These are phyloP conservation scores for Blastobotrys arbuscula DNA, from an alignment of 1,139 yeast species.

Conservation along the genomic window DNA sequence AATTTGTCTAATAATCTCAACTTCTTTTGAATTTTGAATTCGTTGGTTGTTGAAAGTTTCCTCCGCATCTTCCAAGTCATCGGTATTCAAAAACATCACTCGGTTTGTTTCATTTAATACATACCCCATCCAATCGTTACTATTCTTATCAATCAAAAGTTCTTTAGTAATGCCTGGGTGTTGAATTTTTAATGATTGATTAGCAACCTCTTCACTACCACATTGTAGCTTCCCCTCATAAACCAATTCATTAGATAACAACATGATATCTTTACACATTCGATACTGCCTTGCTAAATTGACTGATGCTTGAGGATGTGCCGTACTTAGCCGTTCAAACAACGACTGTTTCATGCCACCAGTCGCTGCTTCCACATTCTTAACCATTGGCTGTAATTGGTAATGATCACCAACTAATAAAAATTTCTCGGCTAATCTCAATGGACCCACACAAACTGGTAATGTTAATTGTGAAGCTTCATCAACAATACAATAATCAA, in stretches of 20 bases:
- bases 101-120: constrained; percentile 45
- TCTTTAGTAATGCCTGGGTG: constrained; percentile 9
- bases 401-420: constrained; percentile 91
- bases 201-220: constrained; percentile 61
- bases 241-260: constrained; percentile 69
- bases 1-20: constrained; percentile 54
- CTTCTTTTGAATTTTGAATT: constrained; percentile 68
- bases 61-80: constrained; percentile 46
- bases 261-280: constrained; percentile 88
- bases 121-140: constrained; percentile 40
- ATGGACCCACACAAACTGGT: constrained; percentile 87
- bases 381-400: constrained; percentile 83
- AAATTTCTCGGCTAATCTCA: constrained; percentile 70
- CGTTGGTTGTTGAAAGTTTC: constrained; percentile 62
- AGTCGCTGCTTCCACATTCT: constrained; percentile 44
- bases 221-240: constrained; percentile 72
- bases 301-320: constrained; percentile 64
- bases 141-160: constrained; percentile 13
- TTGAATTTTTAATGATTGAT: constrained; percentile 48
- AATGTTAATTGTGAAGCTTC: constrained; percentile 94
- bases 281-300: constrained; percentile 82
- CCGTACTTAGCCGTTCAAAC: constrained; percentile 65
- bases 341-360: constrained; percentile 74
- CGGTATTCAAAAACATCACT: constrained; percentile 79
- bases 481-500: constrained; percentile 91